Evolutionary conservation across 306 rosid species (phyloP).

Genomic region (Rosa persica): DNA sequence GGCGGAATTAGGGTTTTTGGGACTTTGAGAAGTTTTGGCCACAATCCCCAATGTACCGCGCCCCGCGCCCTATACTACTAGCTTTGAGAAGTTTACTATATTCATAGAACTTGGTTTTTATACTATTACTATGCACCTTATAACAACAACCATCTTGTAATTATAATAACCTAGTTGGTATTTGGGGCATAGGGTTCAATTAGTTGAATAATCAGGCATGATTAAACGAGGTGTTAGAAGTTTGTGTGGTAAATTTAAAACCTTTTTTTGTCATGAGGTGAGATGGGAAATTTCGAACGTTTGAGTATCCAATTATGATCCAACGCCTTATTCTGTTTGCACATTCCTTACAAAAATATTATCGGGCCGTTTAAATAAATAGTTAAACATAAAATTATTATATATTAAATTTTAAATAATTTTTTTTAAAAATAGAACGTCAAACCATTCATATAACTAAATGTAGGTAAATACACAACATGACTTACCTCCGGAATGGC

Average conservation of each 20-base stretch:
- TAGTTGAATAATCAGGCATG: background rate
- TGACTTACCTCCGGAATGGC: too few relatives aligned
- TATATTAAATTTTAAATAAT: too few relatives aligned
- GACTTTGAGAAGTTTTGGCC: background rate
- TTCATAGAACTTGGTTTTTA: background rate
- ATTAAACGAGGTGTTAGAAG: background rate
- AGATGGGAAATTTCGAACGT: too few relatives aligned
- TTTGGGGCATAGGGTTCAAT: background rate
- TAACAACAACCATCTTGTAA: background rate
- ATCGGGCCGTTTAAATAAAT: too few relatives aligned
- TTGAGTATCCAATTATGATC: too few relatives aligned
- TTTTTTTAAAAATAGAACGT: too few relatives aligned
- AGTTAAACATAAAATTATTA: too few relatives aligned
- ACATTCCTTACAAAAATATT: too few relatives aligned
- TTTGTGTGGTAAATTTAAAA: background rate
- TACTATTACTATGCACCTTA: background rate
- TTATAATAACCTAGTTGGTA: conserved; percentile 6
- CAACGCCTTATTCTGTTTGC: too few relatives aligned
- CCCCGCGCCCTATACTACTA: background rate
- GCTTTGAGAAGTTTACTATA: background rate
- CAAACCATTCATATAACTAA: too few relatives aligned
- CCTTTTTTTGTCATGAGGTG: background rate
- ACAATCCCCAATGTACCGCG: background rate
- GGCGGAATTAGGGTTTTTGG: conserved; percentile 1
- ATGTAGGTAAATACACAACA: too few relatives aligned